Base-by-base conservation (phyloP, 1,284 basidiomycete genomes). In the Ceratobasidium sp. region DNA sequence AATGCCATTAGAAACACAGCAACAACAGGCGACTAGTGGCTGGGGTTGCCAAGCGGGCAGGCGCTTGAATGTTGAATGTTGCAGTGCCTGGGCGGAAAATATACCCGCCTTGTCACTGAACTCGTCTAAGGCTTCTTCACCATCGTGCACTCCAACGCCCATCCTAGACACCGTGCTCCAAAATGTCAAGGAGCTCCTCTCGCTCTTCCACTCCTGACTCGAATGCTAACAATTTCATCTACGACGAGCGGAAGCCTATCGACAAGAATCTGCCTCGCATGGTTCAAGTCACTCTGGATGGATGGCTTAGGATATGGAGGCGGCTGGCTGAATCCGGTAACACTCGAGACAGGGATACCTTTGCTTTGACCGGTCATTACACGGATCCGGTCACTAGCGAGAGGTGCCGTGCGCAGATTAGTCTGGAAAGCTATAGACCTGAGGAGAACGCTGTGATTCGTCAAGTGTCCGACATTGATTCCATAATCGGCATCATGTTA, bases 311-410 rank as follows among this genome's bases (percentile, higher is more conserved):
- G 13, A 29, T 29, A 44, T 50, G 47, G 39, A 42, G 1, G 41
- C n/a, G 27, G 2, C n/a, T 19, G 27, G 9, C 21, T 19, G 13
- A 19, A 6, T 19, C 0, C 9, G 9, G 19, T 1, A 11, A 14
- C 0, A 13, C 11, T 16, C 25, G 23, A 1, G n/a, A 44, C n/a
- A 49, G 62, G 2, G 52, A 66, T 25, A 16, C 14, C 14, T 56
- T 66, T 25, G 50, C n/a, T 6, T 41, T 66, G 5, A 54, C 39
- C n/a, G 41, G 62, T 21, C 62, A 66, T 19, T 66, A 19, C 52
- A 25, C 3, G 9, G 41, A 54, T 14, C 16, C 62, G 9, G 7
- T 9, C 16, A 23, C 41, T 3, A 39, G 36, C 23, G 30, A 46
- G 9, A 27, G 2, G 9, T 0, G 27, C 1, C 47, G 62, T 4